These are phyloP conservation scores for Phytopythium vexans DNA, from an alignment of 352 stramenopile genomes.

Conservation along the genomic window DNA sequence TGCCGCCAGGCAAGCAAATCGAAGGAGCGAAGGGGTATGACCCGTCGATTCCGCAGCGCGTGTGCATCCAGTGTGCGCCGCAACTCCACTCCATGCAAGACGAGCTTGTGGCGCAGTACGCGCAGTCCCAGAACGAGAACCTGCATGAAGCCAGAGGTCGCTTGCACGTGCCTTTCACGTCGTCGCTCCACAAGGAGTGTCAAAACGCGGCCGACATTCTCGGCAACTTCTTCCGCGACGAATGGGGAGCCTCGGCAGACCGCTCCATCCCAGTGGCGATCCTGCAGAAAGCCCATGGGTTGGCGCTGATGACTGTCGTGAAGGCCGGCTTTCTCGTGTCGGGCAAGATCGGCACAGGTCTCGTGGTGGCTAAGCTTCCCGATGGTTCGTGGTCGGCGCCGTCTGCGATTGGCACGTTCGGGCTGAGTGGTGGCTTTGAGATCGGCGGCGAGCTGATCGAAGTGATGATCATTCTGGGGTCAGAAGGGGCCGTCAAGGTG, in stretches of 20 bases:
- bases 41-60: constrained; percentile 41
- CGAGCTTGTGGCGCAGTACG: constrained; percentile 37
- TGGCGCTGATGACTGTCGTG: constrained; percentile 51
- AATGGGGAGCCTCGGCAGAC: constrained; percentile 44
- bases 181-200: constrained; percentile 49
- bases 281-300: constrained; percentile 46
- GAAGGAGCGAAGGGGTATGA: constrained; percentile 49
- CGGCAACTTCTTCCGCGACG: constrained; percentile 59
- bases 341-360: constrained; percentile 57
- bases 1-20: constrained; percentile 39
- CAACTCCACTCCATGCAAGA: constrained; percentile 45
- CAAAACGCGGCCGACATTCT: constrained; percentile 58
- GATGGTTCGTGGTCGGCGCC: constrained; percentile 89
- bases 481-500: constrained; percentile 79
- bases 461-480: constrained; percentile 91
- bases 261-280: constrained; percentile 45
- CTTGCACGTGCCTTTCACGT: constrained; percentile 42
- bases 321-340: constrained; percentile 57
- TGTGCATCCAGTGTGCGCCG: constrained; percentile 55
- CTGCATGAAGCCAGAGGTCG: constrained; percentile 29
- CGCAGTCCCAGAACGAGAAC: constrained; percentile 35
- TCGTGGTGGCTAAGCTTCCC: constrained; percentile 80
- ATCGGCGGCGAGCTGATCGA: constrained; percentile 88
- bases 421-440: constrained; percentile 78
- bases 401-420: constrained; percentile 87